Base-by-base conservation (phyloP, 805 yeast genomes). In the Citeromyces matritensis region DNA sequence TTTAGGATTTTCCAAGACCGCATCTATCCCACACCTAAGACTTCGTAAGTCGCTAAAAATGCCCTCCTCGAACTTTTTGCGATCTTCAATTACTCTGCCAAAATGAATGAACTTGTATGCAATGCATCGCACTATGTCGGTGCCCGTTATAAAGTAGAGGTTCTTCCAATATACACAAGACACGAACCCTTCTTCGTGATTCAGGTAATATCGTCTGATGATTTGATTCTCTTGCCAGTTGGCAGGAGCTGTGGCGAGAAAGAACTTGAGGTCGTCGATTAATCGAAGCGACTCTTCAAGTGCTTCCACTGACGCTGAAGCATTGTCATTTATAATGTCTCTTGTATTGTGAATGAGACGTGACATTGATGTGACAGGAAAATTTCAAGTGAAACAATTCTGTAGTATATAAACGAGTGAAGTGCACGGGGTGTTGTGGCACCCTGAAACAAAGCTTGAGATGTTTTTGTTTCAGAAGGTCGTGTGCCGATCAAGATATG, bases 1-100 rank as follows among this genome's bases (percentile, higher is more conserved):
- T 47, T 81, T 73, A 10, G 97, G 95, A 30, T 70, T 72, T 49
- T 88, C 97, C 35, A 88, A 58, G 4, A 83, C 67, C 9, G 97
- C 95, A 58, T 84, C 88, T 4, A 73, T 65, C 14, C 91, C 94
- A 48, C 84, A 71, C 54, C 86, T 88, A 37, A 91, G 60, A 39
- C 80, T 73, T 42, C 98, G 69, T 39, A 88, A 57, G 51, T 91
- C 97, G 6, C 94, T 79, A 43, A 91, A 88, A 17, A 88, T 75
- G 13, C 97, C 96, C 56, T 88, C 98, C 58, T 88, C 97, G 48
- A 88, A 88, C 56, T 91, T 88, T 55, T 91, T 86, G 42, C 94
- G 63, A 51, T 91, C 95, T 12, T 69, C 51, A 15, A 91, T 73
- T 37, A 69, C 69, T 38, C 97, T 64, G 1, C 98, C 98, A 58